phyloP scores from a whole-genome alignment of 768 basidiomycete genomes.

The Suillus brevipes region DNA sequence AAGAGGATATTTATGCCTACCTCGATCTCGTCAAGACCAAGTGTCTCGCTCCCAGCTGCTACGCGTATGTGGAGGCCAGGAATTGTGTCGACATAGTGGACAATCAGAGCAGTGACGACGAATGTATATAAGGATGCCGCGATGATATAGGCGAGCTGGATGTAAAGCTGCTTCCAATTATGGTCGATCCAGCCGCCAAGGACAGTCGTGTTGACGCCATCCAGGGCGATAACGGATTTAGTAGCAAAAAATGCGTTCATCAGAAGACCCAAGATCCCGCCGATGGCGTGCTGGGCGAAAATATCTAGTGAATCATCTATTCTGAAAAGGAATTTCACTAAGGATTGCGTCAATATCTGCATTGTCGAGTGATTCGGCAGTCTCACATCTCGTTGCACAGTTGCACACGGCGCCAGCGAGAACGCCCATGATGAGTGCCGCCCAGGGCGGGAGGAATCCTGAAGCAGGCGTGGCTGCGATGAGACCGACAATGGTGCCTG shows the following conservation, averaged over 20 bases:
- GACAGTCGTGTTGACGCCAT: conserved; percentile 57
- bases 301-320: conserved; percentile 92
- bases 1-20: conserved; percentile 35
- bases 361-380: background rate
- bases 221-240: conserved; percentile 58
- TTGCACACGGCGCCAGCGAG: conserved; percentile 74
- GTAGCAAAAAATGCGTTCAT: conserved; percentile 78
- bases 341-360: conserved; percentile 13
- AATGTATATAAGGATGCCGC: conserved; percentile 61
- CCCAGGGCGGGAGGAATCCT: conserved; percentile 79
- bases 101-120: conserved; percentile 59
- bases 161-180: conserved; percentile 81
- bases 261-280: conserved; percentile 77
- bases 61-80: conserved; percentile 61
- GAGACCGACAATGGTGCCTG: conserved; percentile 86
- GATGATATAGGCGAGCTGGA: conserved; percentile 66
- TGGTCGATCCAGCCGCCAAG: conserved; percentile 73
- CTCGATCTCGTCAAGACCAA: conserved; percentile 74
- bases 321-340: conserved; percentile 69
- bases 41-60: conserved; percentile 53
- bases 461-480: conserved; percentile 89
- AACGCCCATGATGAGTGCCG: conserved; percentile 72
- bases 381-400: conserved; percentile 78
- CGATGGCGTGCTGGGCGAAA: conserved; percentile 90
- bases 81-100: conserved; percentile 54